Evolutionary conservation across 2,329 filamentous ascomycete species (phyloP).

Genomic region (Penicillium decumbens): DNA sequence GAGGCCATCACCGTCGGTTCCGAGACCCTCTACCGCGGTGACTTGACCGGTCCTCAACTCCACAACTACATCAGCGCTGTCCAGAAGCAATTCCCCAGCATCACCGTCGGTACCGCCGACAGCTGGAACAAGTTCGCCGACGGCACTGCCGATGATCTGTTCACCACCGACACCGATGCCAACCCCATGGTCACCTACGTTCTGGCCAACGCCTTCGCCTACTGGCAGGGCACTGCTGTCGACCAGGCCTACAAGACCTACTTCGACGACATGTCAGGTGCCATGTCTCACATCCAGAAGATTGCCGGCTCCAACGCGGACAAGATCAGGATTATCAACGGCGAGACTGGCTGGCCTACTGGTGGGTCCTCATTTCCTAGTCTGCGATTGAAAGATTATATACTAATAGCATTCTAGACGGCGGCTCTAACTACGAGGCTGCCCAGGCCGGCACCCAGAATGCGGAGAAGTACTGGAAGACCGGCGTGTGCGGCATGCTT

Average conservation of each 20-base stretch:
- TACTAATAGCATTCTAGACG: constrained; percentile 27
- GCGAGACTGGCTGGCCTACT: constrained; percentile 65
- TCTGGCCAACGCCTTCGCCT: constrained; percentile 65
- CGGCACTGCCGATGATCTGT: constrained; percentile 58
- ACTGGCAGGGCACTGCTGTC: constrained; percentile 63
- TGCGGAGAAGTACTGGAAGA: constrained; percentile 57
- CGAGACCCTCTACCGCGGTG: constrained; percentile 65
- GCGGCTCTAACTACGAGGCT: constrained; percentile 57
- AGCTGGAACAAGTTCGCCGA: constrained; percentile 69
- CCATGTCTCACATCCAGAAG: constrained; percentile 58
- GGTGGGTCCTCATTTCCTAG: constrained; percentile 28
- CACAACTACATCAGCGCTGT: constrained; percentile 59
- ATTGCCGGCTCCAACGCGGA: constrained; percentile 50
- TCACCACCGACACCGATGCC: constrained; percentile 44
- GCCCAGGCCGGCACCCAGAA: constrained; percentile 58
- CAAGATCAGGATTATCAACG: constrained; percentile 62
- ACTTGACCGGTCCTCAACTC: constrained; percentile 59
- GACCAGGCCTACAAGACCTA: constrained; percentile 58
- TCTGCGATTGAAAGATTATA: background rate
- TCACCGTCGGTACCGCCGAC: constrained; percentile 64
- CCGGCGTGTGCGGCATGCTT: constrained; percentile 60
- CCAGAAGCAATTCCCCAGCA: constrained; percentile 51
- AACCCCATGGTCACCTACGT: constrained; percentile 56
- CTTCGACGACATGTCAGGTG: constrained; percentile 63
- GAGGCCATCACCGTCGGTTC: constrained; percentile 67